phyloP scores from a whole-genome alignment of 208 protist species.

The Trypanosoma melophagium region DNA sequence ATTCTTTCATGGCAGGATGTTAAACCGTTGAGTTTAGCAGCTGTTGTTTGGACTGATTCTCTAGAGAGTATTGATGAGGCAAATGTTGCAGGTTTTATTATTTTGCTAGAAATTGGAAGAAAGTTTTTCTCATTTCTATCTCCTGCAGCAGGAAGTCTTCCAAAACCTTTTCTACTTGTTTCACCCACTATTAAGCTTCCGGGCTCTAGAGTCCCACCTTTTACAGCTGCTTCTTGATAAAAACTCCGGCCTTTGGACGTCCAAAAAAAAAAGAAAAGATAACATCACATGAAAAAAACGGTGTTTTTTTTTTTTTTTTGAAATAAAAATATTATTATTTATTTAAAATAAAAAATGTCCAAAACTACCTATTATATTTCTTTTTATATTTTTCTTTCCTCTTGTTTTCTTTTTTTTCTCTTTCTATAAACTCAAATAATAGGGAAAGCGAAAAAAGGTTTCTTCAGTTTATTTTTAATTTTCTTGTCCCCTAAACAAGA shows the following conservation, averaged over 20 bases:
- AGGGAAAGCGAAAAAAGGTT: too few relatives aligned
- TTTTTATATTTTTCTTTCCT: not conserved
- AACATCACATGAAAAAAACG: not conserved
- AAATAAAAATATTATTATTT: not conserved
- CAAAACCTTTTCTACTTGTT: slow-evolving; percentile 79
- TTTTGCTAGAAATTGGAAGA: slow-evolving; percentile 76
- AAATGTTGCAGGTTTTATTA: slow-evolving; percentile 77
- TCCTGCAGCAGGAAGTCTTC: slow-evolving; percentile 58
- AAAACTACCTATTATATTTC: too few relatives aligned
- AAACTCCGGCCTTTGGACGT: not conserved
- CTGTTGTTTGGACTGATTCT: slow-evolving; percentile 71
- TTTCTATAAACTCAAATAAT: not conserved
- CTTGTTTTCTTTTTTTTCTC: slow-evolving; percentile 1
- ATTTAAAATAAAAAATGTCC: too few relatives aligned
- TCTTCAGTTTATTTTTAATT: too few relatives aligned
- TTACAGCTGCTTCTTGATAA: slow-evolving; percentile 29
- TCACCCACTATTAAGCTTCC: slow-evolving; percentile 62
- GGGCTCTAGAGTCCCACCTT: slow-evolving; percentile 43
- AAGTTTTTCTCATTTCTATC: slow-evolving; percentile 74
- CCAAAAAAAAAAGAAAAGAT: not conserved
- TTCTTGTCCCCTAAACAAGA: too few relatives aligned
- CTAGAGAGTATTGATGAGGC: slow-evolving; percentile 50
- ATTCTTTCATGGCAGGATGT: slow-evolving; percentile 53
- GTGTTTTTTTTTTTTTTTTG: slow-evolving; percentile 13
- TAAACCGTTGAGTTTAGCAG: slow-evolving; percentile 47